phyloP scores from a whole-genome alignment of 2,329 filamentous ascomycete genomes.

The Colletotrichum siamense region DNA sequence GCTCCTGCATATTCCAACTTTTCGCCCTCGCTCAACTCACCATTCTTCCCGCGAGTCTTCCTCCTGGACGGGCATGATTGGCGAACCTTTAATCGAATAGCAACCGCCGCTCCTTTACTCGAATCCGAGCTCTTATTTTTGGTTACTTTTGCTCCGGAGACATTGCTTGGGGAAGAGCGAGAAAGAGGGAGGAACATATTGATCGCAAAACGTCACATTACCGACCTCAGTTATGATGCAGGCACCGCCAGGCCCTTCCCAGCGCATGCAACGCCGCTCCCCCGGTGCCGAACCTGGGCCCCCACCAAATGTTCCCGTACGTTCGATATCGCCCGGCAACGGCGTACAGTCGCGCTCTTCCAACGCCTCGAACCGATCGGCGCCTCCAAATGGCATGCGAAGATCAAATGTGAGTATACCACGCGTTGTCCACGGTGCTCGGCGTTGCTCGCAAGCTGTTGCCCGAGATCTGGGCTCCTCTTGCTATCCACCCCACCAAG shows the following conservation, averaged over 20 bases:
- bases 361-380: conserved; percentile 68
- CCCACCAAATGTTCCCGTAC: conserved; percentile 59
- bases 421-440: neutral
- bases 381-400: conserved; percentile 47
- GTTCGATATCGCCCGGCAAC: conserved; percentile 65
- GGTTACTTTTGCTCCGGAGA: neutral
- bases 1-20: neutral
- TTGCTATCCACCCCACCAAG: neutral
- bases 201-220: neutral
- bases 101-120: neutral
- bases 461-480: neutral
- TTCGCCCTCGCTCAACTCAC: neutral
- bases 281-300: conserved; percentile 67
- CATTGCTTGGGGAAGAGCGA: neutral
- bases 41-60: neutral
- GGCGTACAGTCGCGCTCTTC: conserved; percentile 67
- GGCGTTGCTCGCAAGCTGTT: neutral
- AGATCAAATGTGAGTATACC: conserved; percentile 61
- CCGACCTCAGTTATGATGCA: conserved; percentile 47
- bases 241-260: conserved; percentile 52
- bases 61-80: neutral
- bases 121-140: neutral
- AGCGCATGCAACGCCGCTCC: conserved; percentile 66
- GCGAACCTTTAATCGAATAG: neutral
- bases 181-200: neutral